Evolutionary conservation across 1,139 yeast species (phyloP).

Genomic region (Kurtzmaniella quercitrusa): DNA sequence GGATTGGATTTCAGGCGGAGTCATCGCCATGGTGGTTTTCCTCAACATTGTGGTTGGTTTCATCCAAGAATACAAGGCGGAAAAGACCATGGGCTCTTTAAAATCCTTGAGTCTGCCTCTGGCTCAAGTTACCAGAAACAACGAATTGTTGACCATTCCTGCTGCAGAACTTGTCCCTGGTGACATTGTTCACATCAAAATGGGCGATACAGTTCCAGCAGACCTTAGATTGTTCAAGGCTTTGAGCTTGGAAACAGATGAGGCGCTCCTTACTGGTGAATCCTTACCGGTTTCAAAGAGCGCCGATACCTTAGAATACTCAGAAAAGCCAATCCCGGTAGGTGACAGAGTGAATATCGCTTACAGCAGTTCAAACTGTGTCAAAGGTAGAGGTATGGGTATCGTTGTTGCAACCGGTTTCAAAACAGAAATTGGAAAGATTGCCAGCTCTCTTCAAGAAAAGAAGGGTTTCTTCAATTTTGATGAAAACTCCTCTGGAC

Average conservation of each 20-base stretch:
- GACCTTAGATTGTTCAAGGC: slow-evolving; percentile 60
- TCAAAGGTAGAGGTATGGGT: slow-evolving; percentile 76
- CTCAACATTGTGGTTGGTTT: slow-evolving; percentile 70
- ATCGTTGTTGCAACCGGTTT: slow-evolving; percentile 66
- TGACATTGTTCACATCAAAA: slow-evolving; percentile 59
- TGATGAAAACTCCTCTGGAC: slow-evolving; percentile 16
- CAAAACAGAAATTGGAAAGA: slow-evolving; percentile 71
- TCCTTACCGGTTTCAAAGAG: slow-evolving; percentile 70
- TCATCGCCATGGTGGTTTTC: slow-evolving; percentile 64
- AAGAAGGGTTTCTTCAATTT: slow-evolving; percentile 23
- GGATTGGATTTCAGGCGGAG: slow-evolving; percentile 85
- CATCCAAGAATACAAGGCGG: slow-evolving; percentile 69
- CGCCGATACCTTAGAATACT: slow-evolving; percentile 30
- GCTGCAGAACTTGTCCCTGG: slow-evolving; percentile 78
- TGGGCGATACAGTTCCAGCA: slow-evolving; percentile 81
- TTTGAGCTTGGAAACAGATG: slow-evolving; percentile 74
- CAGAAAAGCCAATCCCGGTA: slow-evolving; percentile 47
- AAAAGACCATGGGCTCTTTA: slow-evolving; percentile 76
- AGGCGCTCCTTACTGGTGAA: slow-evolving; percentile 78
- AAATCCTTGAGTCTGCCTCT: slow-evolving; percentile 68
- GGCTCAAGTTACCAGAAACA: slow-evolving; percentile 65
- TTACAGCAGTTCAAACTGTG: slow-evolving; percentile 63
- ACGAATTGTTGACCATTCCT: slow-evolving; percentile 54
- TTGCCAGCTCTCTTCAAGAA: slow-evolving; percentile 55
- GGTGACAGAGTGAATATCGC: slow-evolving; percentile 78